Evolutionary conservation across 2,329 filamentous ascomycete genomes (phyloP).

Genomic region (Cytospora leucostoma): DNA sequence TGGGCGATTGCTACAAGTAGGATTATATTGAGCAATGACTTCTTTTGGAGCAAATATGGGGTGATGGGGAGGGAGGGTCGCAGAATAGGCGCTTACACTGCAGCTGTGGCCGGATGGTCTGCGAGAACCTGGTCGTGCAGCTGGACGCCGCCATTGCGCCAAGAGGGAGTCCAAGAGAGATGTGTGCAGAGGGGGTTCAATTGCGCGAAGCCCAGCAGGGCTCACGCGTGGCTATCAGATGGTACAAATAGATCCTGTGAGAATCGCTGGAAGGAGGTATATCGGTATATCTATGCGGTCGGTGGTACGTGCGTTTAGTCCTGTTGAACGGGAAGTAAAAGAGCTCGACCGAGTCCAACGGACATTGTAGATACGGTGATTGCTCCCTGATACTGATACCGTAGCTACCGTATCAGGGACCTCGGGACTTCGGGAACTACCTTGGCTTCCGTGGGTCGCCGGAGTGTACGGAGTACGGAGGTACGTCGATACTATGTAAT

Average conservation of each 20-base stretch:
- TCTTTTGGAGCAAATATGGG: slow-evolving; percentile 2
- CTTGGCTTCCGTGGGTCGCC: too few species aligned
- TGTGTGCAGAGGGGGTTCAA: slow-evolving; percentile 3
- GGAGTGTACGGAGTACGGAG: too few species aligned
- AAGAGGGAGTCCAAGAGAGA: neutral
- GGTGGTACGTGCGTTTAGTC: neutral
- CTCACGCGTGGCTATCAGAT: slow-evolving; percentile 19
- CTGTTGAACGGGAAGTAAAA: neutral
- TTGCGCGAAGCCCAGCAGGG: slow-evolving; percentile 25
- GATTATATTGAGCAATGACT: slow-evolving; percentile 5
- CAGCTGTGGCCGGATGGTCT: slow-evolving; percentile 26
- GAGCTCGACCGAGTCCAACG: too few species aligned
- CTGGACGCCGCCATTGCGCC: slow-evolving; percentile 26
- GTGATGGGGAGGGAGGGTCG: slow-evolving; percentile 5
- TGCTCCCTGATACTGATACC: too few species aligned
- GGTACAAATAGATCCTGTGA: slow-evolving; percentile 2
- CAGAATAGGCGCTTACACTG: slow-evolving; percentile 25
- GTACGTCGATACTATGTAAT: too few species aligned
- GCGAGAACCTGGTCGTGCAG: slow-evolving; percentile 27
- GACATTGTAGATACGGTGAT: too few species aligned
- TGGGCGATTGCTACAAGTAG: slow-evolving; percentile 11
- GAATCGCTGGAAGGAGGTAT: slow-evolving; percentile 15
- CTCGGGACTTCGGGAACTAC: too few species aligned
- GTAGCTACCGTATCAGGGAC: too few species aligned
- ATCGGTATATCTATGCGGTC: neutral